phyloP scores from a whole-genome alignment of 2,329 filamentous ascomycete genomes.

The Microdochium bolleyi region DNA sequence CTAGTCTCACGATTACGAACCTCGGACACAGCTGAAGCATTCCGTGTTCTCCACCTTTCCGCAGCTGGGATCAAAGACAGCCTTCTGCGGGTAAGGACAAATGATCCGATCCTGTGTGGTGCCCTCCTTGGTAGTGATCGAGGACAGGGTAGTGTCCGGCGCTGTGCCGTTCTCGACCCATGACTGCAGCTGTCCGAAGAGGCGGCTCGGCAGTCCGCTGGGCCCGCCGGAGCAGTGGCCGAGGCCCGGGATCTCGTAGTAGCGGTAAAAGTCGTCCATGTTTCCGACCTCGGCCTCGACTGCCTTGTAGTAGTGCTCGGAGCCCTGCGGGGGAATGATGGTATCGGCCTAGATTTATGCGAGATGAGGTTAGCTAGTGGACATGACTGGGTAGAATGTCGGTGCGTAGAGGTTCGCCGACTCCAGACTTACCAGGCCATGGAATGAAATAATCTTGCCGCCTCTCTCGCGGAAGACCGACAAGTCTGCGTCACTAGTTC shows the following conservation, averaged over 20 bases:
- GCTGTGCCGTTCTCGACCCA: conserved; percentile 22
- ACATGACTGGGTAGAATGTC: background rate
- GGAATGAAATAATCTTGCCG: conserved; percentile 40
- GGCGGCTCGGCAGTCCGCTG: conserved; percentile 12
- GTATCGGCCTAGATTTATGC: conserved; percentile 5
- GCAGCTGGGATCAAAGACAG: background rate
- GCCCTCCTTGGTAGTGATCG: background rate
- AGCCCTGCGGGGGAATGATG: conserved; percentile 5
- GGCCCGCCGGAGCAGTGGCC: conserved; percentile 20
- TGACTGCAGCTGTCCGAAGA: conserved; percentile 16
- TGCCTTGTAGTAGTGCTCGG: conserved; percentile 15
- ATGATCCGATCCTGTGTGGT: background rate
- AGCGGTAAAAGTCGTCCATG: conserved; percentile 20
- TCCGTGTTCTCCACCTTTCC: background rate
- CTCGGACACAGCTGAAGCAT: background rate
- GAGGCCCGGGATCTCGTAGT: conserved; percentile 21
- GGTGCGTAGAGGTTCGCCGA: background rate
- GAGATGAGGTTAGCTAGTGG: conserved; percentile 2
- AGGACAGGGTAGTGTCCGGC: conserved; percentile 8
- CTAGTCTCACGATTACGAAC: background rate
- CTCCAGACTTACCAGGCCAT: conserved; percentile 22
- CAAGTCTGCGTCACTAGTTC: conserved; percentile 27
- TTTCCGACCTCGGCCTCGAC: conserved; percentile 10
- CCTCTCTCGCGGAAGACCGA: conserved; percentile 30
- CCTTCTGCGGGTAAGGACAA: background rate